Evolutionary conservation across 495 filamentous ascomycete genomes (phyloP).

Genomic region (Tuber indicum): DNA sequence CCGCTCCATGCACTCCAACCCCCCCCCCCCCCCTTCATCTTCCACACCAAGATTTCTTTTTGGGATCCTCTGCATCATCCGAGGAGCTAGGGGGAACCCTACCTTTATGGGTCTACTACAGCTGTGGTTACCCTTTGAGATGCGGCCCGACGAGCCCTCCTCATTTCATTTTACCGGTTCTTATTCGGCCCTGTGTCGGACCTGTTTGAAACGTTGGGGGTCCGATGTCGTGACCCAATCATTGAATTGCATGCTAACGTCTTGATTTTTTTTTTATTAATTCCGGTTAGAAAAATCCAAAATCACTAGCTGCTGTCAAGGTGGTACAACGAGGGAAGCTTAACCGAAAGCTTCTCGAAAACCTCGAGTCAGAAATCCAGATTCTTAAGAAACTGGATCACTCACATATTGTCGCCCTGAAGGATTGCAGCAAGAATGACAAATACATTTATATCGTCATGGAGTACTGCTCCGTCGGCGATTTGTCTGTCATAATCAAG

Average conservation of each 20-base stretch:
- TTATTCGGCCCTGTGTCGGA: conserved; percentile 28
- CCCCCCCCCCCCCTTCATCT: conserved; percentile 3
- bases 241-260: conserved; percentile 34
- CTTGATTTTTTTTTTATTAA: conserved; percentile 8
- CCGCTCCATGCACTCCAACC: conserved; percentile 2
- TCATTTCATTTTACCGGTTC: conserved; percentile 30
- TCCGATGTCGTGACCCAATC: conserved; percentile 20
- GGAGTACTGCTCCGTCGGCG: conserved; percentile 95
- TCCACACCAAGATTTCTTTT: neutral
- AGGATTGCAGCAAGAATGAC: conserved; percentile 79
- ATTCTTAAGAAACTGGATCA: conserved; percentile 88
- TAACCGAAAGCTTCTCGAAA: conserved; percentile 92
- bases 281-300: conserved; percentile 48
- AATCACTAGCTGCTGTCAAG: conserved; percentile 81
- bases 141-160: conserved; percentile 11
- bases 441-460: conserved; percentile 93
- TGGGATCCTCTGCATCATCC: neutral
- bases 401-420: conserved; percentile 92
- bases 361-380: conserved; percentile 87
- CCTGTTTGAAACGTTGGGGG: conserved; percentile 32
- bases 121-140: conserved; percentile 24
- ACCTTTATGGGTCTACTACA: conserved; percentile 5
- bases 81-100: neutral
- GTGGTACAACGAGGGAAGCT: conserved; percentile 83
- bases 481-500: conserved; percentile 90